A percentile compares a stretch with the other conserved stretches of the same genome.
Evolutionary conservation across 495 filamentous ascomycete genomes (phyloP).

Genomic region (Trichocladium uniseriatum): DNA sequence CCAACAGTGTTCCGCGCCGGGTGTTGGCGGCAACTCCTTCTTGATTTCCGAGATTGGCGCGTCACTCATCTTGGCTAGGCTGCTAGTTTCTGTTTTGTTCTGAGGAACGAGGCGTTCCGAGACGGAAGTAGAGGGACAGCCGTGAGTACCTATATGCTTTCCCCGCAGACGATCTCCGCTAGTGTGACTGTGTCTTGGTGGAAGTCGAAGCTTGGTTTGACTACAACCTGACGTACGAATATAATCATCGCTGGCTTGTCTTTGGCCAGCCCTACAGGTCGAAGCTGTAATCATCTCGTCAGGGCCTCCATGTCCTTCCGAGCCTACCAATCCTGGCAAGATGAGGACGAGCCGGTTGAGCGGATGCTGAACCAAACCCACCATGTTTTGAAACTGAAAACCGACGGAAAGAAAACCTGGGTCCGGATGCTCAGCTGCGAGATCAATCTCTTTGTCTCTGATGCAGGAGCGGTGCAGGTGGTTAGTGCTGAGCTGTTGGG

Average conservation of each 20-base stretch:
- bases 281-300: no score
- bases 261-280: no score
- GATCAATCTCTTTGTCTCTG: neutral
- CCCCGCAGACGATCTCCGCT: neutral
- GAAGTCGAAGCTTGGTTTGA: neutral
- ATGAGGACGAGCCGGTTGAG: no score
- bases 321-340: neutral
- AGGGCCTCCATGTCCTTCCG: no score
- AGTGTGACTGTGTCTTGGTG: neutral
- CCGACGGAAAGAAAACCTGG: neutral
- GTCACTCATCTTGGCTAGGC: neutral
- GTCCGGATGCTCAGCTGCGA: neutral
- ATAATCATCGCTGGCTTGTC: no score
- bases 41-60: slow-evolving; percentile 2
- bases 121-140: neutral
- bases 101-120: no score
- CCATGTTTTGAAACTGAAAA: neutral
- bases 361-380: neutral
- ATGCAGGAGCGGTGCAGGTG: slow-evolving; percentile 1
- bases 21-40: neutral
- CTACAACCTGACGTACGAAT: neutral
- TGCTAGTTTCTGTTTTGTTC: no score
- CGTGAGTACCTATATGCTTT: neutral
- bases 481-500: neutral
- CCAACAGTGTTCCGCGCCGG: neutral